These are phyloP conservation scores for Dothideomycetes sp. DNA, from an alignment of 2,329 filamentous ascomycete species.

Conservation along the genomic window DNA sequence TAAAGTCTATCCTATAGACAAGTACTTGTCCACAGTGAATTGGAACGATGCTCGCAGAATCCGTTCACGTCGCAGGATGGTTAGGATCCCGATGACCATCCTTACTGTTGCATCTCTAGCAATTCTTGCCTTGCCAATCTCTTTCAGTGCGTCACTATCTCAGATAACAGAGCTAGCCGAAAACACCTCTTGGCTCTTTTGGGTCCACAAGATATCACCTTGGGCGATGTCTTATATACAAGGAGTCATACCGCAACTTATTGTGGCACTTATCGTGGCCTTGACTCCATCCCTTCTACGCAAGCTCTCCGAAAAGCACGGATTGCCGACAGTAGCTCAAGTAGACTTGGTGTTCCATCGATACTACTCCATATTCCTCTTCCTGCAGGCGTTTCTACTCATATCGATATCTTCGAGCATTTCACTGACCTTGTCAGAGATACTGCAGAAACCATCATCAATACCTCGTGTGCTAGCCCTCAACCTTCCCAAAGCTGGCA, in stretches of 20 bases:
- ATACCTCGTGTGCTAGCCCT: conserved; percentile 2
- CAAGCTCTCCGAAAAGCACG: background rate
- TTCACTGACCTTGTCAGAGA: background rate
- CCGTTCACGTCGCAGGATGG: too few relatives aligned
- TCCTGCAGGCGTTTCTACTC: conserved; percentile 2
- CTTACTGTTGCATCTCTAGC: too few relatives aligned
- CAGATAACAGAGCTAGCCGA: too few relatives aligned
- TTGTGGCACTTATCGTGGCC: conserved; percentile 3
- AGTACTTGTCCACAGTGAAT: too few relatives aligned
- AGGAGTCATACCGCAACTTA: background rate
- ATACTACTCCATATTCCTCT: conserved; percentile 6
- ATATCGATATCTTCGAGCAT: background rate
- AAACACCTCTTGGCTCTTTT: too few relatives aligned
- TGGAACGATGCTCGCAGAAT: too few relatives aligned
- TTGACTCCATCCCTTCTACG: background rate
- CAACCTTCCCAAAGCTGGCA: conserved; percentile 3
- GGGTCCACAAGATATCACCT: too few relatives aligned
- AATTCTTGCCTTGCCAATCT: too few relatives aligned
- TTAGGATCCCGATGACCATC: too few relatives aligned
- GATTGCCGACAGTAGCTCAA: background rate
- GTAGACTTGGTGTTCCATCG: conserved; percentile 1
- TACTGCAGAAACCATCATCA: background rate
- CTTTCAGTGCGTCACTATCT: too few relatives aligned
- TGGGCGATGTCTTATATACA: too few relatives aligned
- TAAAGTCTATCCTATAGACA: too few relatives aligned